Evolutionary conservation across 129 eudicot genomes (phyloP), one percentile per base, ranked within the genome.

Genomic region (Chrysanthemum seticuspe): DNA sequence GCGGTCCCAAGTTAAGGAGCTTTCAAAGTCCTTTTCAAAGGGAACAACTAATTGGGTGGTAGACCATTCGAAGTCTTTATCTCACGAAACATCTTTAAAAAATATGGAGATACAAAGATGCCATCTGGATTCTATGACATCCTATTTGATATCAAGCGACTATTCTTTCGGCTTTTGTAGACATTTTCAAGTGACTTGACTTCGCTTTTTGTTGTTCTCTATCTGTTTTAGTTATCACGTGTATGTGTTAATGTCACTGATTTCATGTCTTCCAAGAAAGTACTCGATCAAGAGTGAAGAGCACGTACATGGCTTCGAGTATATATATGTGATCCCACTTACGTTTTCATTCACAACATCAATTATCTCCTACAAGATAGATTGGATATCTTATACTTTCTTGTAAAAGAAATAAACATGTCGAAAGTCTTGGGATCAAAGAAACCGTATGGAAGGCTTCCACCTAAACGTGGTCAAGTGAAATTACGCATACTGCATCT

Each of bases 381-480:
- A 6, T 4, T 36, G 44, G 9, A 36, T 5, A 36, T 15, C 13
- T 50, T 62, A 62, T 34, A 13, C 9, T 31, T 14, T 13, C 6
- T 63, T 62, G 10, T 40, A 3, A 15, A 13, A 52, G 15, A 48
- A 50, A 62, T 52, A 51, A 10, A 15, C 51, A 55, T 64, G 72
- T 52, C 11, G 59, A 48, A 71, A 71, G 66, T 12, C 12, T 19
- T 50, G 61, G 74, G 59, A 15, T 66, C 47, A 62, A 54, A 53
- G 82, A 63, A 78, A 71, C 67, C 16, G n/a, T 36, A 27, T 11
- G 76, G 16, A 25, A 56, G 58, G 68, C 18, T 78, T 53, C 77
- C 82, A 11, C 82, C 82, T 54, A 71, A 71, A 71, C 82, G 82
- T 0, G 82, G 77, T 16, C 68, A 62, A 18, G 66, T 78, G 18